phyloP scores from a whole-genome alignment of 2,329 filamentous ascomycete genomes.

The Claviceps pazoutovae region DNA sequence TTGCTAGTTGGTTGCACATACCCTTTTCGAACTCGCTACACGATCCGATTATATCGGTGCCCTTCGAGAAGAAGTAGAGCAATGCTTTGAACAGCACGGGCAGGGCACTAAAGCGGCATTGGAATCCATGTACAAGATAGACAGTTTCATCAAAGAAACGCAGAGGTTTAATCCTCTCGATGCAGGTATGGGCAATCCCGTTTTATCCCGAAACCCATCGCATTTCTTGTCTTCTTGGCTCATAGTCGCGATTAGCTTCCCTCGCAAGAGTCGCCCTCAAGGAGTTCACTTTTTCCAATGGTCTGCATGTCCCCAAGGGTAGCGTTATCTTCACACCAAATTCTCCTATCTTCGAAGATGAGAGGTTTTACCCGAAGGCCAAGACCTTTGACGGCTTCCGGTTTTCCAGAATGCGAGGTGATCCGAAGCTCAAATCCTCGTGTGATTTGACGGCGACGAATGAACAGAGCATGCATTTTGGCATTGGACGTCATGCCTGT shows the following conservation, averaged over 20 bases:
- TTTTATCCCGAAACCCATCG: no score
- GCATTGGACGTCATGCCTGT: constrained; percentile 7
- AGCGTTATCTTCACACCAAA: constrained; percentile 8
- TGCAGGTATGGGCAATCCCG: constrained; percentile 1
- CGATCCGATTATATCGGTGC: constrained; percentile 5
- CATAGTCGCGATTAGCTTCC: constrained; percentile 1
- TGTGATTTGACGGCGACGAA: constrained; percentile 6
- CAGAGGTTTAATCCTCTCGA: constrained; percentile 8
- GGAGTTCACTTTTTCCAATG: constrained; percentile 9
- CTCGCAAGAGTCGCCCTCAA: constrained; percentile 6
- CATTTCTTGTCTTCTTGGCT: no score
- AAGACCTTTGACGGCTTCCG: constrained; percentile 7
- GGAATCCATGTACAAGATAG: constrained; percentile 7
- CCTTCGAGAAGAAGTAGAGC: constrained; percentile 6
- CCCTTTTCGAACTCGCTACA: constrained; percentile 8
- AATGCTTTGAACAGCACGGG: constrained; percentile 6
- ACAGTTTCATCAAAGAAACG: constrained; percentile 11
- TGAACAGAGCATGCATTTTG: constrained; percentile 9
- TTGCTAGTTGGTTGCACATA: constrained; percentile 1
- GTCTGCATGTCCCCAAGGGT: constrained; percentile 6
- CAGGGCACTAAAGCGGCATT: constrained; percentile 4
- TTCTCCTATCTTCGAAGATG: constrained; percentile 6
- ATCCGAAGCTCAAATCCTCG: constrained; percentile 1
- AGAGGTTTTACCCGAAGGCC: constrained; percentile 5
- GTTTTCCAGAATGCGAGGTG: constrained; percentile 6